These are phyloP conservation scores for Boletales sp. DNA, from an alignment of 768 basidiomycete genomes.

Conservation along the genomic window DNA sequence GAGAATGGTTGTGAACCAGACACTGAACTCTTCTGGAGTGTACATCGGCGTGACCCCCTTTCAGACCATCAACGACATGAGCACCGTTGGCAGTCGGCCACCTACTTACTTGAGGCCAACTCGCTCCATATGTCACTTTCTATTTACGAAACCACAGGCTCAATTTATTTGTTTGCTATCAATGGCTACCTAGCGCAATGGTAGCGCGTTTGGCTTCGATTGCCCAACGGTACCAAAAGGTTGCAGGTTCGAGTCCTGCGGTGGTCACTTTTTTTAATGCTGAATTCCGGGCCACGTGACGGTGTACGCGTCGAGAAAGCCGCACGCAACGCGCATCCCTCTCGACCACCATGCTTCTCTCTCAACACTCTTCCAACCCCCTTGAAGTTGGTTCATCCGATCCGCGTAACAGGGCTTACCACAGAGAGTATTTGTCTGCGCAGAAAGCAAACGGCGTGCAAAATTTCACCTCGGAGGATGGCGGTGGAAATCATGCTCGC, in stretches of 20 bases:
- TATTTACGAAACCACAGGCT: not conserved
- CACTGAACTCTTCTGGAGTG: slow-evolving; percentile 37
- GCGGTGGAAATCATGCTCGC: slow-evolving; percentile 33
- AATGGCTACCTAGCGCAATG: slow-evolving; percentile 85
- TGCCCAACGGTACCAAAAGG: slow-evolving; percentile 78
- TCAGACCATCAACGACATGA: slow-evolving; percentile 30
- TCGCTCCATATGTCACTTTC: slow-evolving; percentile 15
- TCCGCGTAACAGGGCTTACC: slow-evolving; percentile 45
- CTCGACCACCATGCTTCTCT: slow-evolving; percentile 46
- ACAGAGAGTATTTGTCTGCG: slow-evolving; percentile 35
- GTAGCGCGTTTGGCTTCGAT: slow-evolving; percentile 96
- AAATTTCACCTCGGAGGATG: slow-evolving; percentile 50
- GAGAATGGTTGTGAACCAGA: slow-evolving; percentile 37
- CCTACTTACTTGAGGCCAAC: slow-evolving; percentile 13
- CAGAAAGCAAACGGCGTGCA: slow-evolving; percentile 30
- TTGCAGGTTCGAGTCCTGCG: slow-evolving; percentile 97
- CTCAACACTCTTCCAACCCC: slow-evolving; percentile 73
- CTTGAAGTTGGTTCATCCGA: slow-evolving; percentile 67
- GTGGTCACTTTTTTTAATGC: slow-evolving; percentile 53
- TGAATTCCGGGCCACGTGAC: slow-evolving; percentile 20
- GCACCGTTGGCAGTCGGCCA: slow-evolving; percentile 13
- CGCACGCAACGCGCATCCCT: not conserved
- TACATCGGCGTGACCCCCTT: slow-evolving; percentile 38
- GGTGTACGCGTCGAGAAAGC: slow-evolving; percentile 5
- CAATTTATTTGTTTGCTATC: accelerated